These are phyloP conservation scores for Kwoniella europaea DNA, from an alignment of 768 basidiomycete species.

Conservation along the genomic window DNA sequence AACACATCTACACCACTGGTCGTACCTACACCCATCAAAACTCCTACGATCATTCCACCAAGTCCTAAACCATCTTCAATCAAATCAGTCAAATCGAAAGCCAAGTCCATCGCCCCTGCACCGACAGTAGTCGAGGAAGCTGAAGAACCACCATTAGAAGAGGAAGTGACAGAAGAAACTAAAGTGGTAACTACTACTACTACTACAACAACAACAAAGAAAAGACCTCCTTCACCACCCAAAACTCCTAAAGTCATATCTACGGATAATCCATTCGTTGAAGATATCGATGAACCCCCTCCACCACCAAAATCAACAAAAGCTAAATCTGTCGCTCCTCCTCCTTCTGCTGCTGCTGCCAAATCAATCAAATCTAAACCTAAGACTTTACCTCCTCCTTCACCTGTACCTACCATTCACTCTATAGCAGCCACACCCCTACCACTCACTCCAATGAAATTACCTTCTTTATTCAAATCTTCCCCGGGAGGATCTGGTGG, in stretches of 20 bases:
- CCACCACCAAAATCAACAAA: slow-evolving; percentile 12
- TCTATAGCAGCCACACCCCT: slow-evolving; percentile 15
- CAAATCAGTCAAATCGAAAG: slow-evolving; percentile 8
- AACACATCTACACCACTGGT: slow-evolving; percentile 16
- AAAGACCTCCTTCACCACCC: slow-evolving; percentile 21
- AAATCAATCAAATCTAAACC: slow-evolving; percentile 19
- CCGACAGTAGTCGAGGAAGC: slow-evolving; percentile 12
- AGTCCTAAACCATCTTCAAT: slow-evolving; percentile 16
- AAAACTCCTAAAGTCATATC: slow-evolving; percentile 19
- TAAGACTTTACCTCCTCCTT: slow-evolving; percentile 15
- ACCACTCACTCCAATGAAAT: slow-evolving; percentile 3
- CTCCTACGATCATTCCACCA: slow-evolving; percentile 13
- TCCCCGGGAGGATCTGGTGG: neutral
- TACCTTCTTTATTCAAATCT: slow-evolving; percentile 11
- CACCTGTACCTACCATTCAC: slow-evolving; percentile 4
- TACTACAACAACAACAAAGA: slow-evolving; percentile 24
- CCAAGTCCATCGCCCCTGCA: slow-evolving; percentile 4
- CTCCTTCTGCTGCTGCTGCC: slow-evolving; percentile 1
- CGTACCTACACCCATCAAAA: slow-evolving; percentile 12
- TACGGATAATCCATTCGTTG: slow-evolving; percentile 17
- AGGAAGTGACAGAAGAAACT: slow-evolving; percentile 30
- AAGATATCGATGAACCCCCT: slow-evolving; percentile 20
- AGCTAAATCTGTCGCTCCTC: neutral
- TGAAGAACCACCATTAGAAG: slow-evolving; percentile 8
- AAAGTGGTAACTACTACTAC: slow-evolving; percentile 37